phyloP scores from a whole-genome alignment of 805 yeast genomes.

The Tetrapisispora phaffii region DNA sequence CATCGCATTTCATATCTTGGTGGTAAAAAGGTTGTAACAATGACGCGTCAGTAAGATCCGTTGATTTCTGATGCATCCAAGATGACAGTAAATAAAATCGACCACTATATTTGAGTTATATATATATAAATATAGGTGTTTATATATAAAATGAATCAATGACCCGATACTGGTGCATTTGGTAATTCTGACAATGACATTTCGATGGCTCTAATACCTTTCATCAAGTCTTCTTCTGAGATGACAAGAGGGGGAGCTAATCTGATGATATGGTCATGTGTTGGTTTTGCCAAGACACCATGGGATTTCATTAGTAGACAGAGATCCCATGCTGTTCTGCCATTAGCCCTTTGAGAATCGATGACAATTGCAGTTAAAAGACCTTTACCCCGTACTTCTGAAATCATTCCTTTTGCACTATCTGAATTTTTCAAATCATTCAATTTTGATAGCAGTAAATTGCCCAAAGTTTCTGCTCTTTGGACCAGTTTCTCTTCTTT shows the following conservation, averaged over 20 bases:
- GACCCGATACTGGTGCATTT: conserved; percentile 7
- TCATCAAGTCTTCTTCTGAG: conserved; percentile 71
- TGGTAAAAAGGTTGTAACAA: too few relatives aligned
- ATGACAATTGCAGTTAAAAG: conserved; percentile 84
- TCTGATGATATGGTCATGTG: conserved; percentile 91
- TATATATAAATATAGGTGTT: neutral
- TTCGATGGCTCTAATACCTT: conserved; percentile 70
- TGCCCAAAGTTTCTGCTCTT: conserved; percentile 66
- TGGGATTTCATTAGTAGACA: conserved; percentile 79
- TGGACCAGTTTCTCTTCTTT: conserved; percentile 78
- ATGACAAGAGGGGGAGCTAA: conserved; percentile 94
- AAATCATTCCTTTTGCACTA: conserved; percentile 42
- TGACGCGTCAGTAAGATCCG: too few relatives aligned
- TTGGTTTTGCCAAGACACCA: conserved; percentile 92
- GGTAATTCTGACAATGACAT: conserved; percentile 16
- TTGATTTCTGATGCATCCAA: too few relatives aligned
- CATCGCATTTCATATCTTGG: too few relatives aligned
- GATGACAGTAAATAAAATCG: too few relatives aligned
- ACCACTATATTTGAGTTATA: neutral
- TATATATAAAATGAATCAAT: neutral
- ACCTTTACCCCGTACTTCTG: conserved; percentile 74
- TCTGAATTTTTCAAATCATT: conserved; percentile 37
- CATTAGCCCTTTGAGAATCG: conserved; percentile 72
- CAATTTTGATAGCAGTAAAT: conserved; percentile 52
- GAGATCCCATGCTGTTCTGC: conserved; percentile 92